phyloP scores from a whole-genome alignment of 768 basidiomycete species.

The Artomyces pyxidatus region DNA sequence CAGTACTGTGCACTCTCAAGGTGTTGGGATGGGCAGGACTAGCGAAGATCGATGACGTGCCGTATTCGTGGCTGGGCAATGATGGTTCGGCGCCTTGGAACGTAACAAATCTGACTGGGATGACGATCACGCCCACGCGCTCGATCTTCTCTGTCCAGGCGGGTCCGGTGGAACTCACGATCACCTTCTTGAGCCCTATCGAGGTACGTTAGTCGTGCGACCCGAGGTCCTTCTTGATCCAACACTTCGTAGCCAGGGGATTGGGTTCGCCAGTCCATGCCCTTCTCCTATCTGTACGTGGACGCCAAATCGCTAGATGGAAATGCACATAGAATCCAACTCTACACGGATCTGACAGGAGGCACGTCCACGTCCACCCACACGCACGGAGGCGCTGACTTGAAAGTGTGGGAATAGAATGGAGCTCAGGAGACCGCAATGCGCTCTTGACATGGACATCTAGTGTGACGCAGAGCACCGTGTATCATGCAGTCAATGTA shows the following conservation, averaged over 20 bases:
- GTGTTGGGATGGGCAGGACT: conserved; percentile 16
- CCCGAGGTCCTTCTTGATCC: not conserved
- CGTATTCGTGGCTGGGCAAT: conserved; percentile 15
- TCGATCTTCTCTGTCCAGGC: not conserved
- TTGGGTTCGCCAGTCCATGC: conserved; percentile 18
- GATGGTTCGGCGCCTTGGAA: no score
- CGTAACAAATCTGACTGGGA: conserved; percentile 4
- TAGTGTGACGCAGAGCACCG: not conserved
- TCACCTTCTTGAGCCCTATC: conserved; percentile 22
- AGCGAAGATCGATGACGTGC: conserved; percentile 13
- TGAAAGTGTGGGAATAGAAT: not conserved
- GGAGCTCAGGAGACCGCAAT: not conserved
- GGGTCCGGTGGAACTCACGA: conserved; percentile 17
- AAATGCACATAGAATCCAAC: conserved; percentile 16
- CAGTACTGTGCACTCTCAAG: no score
- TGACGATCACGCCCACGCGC: conserved; percentile 1
- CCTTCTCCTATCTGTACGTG: conserved; percentile 20
- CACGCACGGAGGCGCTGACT: not conserved
- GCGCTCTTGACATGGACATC: not conserved
- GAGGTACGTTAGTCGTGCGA: conserved; percentile 6
- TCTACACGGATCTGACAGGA: conserved; percentile 21
- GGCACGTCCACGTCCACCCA: conserved; percentile 4
- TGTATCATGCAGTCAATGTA: not conserved
- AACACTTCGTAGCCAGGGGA: conserved; percentile 10
- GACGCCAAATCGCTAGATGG: conserved; percentile 14